Percentiles rank a stretch among this genome's conserved stretches.
phyloP scores from a whole-genome alignment of 805 yeast genomes.

The Schwanniomyces occidentalis region DNA sequence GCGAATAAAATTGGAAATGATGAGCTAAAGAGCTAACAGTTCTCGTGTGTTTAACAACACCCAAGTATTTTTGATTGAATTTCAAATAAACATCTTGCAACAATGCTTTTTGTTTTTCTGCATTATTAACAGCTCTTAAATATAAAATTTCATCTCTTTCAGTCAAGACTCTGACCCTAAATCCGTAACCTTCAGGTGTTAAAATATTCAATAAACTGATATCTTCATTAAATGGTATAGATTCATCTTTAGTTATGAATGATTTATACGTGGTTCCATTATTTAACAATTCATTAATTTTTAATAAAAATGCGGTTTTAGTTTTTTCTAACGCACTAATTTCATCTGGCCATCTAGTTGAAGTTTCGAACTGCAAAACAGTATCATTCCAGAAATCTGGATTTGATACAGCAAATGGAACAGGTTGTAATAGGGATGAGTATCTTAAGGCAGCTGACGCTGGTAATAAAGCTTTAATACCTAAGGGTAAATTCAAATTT shows the following conservation, averaged over 20 bases:
- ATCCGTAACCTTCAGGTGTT: conserved; percentile 90
- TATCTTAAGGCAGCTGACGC: conserved; percentile 73
- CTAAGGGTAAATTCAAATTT: conserved; percentile 60
- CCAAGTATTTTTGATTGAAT: conserved; percentile 65
- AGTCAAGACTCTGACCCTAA: conserved; percentile 70
- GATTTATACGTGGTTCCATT: conserved; percentile 56
- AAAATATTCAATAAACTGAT: conserved; percentile 62
- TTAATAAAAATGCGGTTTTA: conserved; percentile 84
- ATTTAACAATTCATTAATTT: conserved; percentile 51
- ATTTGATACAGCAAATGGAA: conserved; percentile 71
- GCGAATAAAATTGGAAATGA: conserved; percentile 69
- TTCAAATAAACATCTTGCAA: conserved; percentile 63
- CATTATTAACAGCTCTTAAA: conserved; percentile 67
- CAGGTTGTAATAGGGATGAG: conserved; percentile 76
- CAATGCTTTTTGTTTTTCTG: conserved; percentile 58
- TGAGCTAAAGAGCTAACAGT: conserved; percentile 69
- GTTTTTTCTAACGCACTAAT: conserved; percentile 80
- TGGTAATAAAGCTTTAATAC: conserved; percentile 70
- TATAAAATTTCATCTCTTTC: conserved; percentile 82
- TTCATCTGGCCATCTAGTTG: conserved; percentile 96
- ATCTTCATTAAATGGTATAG: conserved; percentile 64
- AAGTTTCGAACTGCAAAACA: conserved; percentile 82
- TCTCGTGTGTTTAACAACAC: conserved; percentile 77
- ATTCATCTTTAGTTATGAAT: conserved; percentile 62
- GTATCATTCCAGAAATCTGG: conserved; percentile 82